Percentiles rank a stretch among this genome's conserved stretches.
phyloP scores from a whole-genome alignment of 345 rosid genomes.

The Anacardium occidentale region DNA sequence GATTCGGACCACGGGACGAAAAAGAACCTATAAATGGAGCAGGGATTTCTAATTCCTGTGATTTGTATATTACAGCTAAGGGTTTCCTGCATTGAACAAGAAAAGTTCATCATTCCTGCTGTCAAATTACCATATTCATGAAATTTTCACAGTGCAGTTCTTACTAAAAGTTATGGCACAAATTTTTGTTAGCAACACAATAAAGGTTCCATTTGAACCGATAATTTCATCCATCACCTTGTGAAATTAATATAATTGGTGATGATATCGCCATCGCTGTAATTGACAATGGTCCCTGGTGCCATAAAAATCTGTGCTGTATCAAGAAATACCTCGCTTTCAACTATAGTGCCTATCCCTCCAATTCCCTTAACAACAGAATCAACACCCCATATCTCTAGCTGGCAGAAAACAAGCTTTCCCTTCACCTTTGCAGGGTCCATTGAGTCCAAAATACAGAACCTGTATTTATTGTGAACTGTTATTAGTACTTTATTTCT shows the following conservation, averaged over 20 bases:
- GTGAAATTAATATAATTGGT: conserved; percentile 60
- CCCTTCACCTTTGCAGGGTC: conserved; percentile 73
- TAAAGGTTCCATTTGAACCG: not conserved
- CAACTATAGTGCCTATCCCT: conserved; percentile 60
- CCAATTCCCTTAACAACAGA: conserved; percentile 61
- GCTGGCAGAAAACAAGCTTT: conserved; percentile 57
- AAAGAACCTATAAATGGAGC: conserved; percentile 87
- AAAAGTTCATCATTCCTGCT: not conserved
- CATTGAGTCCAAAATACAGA: conserved; percentile 52
- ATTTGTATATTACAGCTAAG: conserved; percentile 57
- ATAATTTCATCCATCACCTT: conserved; percentile 34
- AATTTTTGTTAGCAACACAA: not conserved
- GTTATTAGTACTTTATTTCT: not conserved
- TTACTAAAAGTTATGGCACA: not conserved
- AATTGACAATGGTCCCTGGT: conserved; percentile 67
- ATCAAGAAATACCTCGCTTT: conserved; percentile 54
- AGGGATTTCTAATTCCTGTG: conserved; percentile 47
- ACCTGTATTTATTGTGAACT: conserved; percentile 32
- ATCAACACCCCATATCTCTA: conserved; percentile 50
- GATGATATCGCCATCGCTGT: conserved; percentile 43
- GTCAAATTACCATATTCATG: not conserved
- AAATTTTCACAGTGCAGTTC: not conserved
- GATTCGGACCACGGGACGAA: conserved; percentile 91
- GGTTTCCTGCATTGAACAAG: conserved; percentile 50
- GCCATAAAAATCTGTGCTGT: conserved; percentile 76